Percentiles rank a stretch among this genome's conserved stretches.
Evolutionary conservation across 225 moss, liverwort and hornwort species (phyloP).

Genomic region (Straminergon stramineum): DNA sequence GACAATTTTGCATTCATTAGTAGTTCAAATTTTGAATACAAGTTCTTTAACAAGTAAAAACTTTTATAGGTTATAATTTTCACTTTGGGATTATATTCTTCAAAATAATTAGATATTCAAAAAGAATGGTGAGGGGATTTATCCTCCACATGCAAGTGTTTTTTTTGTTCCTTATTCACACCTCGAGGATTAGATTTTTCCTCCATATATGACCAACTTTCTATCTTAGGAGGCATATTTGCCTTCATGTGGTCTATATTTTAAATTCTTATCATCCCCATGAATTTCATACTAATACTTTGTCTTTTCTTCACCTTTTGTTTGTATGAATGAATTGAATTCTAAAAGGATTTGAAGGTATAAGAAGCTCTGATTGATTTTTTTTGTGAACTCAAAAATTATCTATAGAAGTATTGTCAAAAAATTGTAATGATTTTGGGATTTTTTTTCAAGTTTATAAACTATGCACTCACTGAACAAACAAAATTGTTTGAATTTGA

Average conservation of each 20-base stretch:
- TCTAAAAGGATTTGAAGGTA: neutral
- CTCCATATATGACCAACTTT: fast-evolving
- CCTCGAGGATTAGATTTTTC: neutral
- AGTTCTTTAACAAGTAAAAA: neutral
- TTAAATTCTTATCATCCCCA: fast-evolving
- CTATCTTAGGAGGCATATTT: neutral
- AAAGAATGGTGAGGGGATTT: too few species aligned
- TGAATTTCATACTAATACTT: neutral
- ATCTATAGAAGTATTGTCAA: neutral
- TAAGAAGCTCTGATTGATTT: neutral
- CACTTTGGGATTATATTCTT: neutral
- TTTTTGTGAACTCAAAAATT: neutral
- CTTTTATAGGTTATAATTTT: neutral
- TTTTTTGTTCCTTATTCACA: neutral
- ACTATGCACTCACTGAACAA: neutral
- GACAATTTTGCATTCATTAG: neutral
- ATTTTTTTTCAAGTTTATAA: neutral
- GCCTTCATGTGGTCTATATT: neutral
- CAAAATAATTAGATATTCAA: neutral
- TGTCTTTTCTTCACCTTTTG: neutral
- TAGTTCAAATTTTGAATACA: neutral
- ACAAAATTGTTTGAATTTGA: fast-evolving
- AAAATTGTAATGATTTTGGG: neutral
- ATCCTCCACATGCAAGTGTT: fast-evolving
- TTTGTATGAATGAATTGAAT: neutral